Conservation (phyloP, 202 grass and related monocot species). For the Setaria viridis region DNA sequence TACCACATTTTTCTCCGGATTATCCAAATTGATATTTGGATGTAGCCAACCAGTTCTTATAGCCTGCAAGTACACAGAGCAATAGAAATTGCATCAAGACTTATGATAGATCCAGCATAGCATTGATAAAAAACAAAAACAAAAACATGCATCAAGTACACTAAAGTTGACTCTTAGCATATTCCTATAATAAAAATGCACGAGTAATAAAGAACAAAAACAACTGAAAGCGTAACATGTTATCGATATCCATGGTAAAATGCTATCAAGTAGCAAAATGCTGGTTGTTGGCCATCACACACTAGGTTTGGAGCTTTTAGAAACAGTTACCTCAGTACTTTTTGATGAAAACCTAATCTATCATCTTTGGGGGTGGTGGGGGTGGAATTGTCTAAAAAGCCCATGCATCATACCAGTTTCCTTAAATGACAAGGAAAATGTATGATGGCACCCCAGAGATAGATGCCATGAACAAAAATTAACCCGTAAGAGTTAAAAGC, state of each 20-base stretch:
- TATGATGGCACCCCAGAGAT: background rate
- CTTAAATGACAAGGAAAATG: background rate
- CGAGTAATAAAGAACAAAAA: background rate
- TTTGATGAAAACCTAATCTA: background rate
- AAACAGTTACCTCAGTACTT: background rate
- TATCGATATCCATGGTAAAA: background rate
- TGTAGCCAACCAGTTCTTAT: conserved; percentile 98
- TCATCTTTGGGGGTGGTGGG: background rate
- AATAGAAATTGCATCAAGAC: conserved; percentile 28
- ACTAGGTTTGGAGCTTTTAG: background rate
- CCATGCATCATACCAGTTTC: background rate
- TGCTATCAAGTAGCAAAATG: background rate
- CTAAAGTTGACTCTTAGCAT: background rate
- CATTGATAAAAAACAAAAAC: background rate
- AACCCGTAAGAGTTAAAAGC: background rate
- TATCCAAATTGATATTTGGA: conserved; percentile 98
- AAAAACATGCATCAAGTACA: too few species aligned
- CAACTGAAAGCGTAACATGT: background rate
- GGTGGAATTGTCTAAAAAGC: background rate
- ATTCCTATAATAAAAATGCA: background rate
- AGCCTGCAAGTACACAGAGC: conserved; percentile 65
- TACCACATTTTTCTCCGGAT: conserved; percentile 92
- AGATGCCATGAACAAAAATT: background rate
- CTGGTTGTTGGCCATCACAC: conserved; percentile 8
- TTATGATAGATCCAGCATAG: background rate